Evolutionary conservation across 805 yeast genomes (phyloP), one percentile per base, ranked within the genome.

Genomic region (Candida ulmi): DNA sequence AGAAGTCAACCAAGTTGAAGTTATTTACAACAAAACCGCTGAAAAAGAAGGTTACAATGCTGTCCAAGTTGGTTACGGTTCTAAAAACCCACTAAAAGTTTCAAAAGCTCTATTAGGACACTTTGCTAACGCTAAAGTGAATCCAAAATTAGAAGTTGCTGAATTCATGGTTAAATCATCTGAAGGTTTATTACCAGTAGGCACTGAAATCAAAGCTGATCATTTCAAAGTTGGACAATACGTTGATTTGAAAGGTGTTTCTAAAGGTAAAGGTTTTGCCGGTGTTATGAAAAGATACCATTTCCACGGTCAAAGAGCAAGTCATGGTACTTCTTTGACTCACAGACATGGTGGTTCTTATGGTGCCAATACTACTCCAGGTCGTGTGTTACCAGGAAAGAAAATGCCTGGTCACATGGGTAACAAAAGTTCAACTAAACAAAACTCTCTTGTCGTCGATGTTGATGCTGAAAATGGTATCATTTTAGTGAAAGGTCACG

Each of bases 351-450:
- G 95, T 54, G 99, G 99, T 75, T 90, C 97, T 25, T 88, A 84
- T 54, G 99, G 99, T 77, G 88, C 83, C 62, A 85, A 86, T 57
- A 95, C 93, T 50, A 83, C 87, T 46, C 99, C 99, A 12, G 97
- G 96, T 56, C 84, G 99, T 69, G 87, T 88, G 38, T 69, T 88
- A 46, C 98, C 97, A 13, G 98, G 97, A 18, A 90, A 87, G 68
- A 91, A 88, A 66, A 91, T 93, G 99, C 95, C 98, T 28, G 99
- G 99, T 48, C 85, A 86, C 62, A 83, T 90, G 93, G 99, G 99
- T 50, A 81, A 77, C 45, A 71, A 75, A 40, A 71, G 69, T 51
- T 74, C 76, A 45, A 91, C 98, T 4, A 75, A 79, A 19, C 84
- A 80, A 60, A 90, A 88, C 60, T 71, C 80, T 19, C 72, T 80